Evolutionary conservation across 495 filamentous ascomycete species (phyloP), one percentile per base, ranked within the genome.

Genomic region (Aspergillus leporis): DNA sequence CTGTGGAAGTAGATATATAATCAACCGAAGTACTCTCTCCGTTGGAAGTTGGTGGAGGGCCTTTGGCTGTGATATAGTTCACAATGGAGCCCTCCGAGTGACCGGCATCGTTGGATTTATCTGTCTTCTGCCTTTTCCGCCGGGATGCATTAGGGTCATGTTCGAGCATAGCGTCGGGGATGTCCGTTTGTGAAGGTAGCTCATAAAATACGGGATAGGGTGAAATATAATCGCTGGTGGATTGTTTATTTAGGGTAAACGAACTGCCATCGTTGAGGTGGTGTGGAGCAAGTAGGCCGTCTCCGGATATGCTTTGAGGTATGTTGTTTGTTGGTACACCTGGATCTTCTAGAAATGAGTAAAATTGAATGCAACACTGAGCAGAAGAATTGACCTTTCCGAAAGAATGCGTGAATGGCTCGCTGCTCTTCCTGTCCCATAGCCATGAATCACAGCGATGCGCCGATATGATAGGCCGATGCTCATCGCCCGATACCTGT

Each of bases 51-150:
- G 18, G 10, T 14, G 30, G 9, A 0, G 32, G 14, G 5, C 22
- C 32, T 16, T 38, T 53, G 31, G 19, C 5, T 25, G n/a, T 14
- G 8, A 56, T 45, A 38, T 30, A 56, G 9, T 36, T 56, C 18
- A 41, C 31, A 5, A 56, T 56, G 19, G 54, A 56, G 12, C 54
- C 43, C 6, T 25, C 21, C 6, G 28, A 10, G 8, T 28, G 21
- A 14, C 13, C 53, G n/a, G 53, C 21, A 14, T 51, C 18, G 36
- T 34, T 52, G 30, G 48, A 69, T 72, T 66, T 81, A 73, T 66
- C 64, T 13, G 73, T 81, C 61, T 80, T 85, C 41, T 76, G 73
- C 18, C 84, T 73, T 63, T 87, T 86, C 40, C 74, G 70, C 22
- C 79, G 69, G 40, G 61, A 49, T 14, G 68, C 58, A 55, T 83